These are phyloP conservation scores for Annulohypoxylon maeteangense DNA, from an alignment of 495 filamentous ascomycete genomes.

Conservation along the genomic window DNA sequence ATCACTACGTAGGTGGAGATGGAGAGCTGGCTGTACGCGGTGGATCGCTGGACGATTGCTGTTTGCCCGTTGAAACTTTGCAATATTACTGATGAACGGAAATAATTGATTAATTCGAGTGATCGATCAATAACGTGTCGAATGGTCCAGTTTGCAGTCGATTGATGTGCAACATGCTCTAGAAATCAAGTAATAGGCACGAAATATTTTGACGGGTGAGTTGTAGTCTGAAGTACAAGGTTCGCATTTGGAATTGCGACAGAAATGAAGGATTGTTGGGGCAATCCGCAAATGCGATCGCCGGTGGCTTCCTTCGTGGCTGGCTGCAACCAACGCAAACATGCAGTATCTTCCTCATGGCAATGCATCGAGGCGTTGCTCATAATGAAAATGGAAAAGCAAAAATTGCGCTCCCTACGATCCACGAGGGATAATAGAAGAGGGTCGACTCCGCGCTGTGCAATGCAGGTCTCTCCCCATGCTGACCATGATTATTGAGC, in stretches of 20 bases:
- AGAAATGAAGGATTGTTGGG: neutral
- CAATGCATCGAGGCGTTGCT: constrained; percentile 25
- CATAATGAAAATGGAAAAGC: constrained; percentile 42
- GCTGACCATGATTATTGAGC: constrained; percentile 46
- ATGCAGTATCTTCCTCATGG: neutral
- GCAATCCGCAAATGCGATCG: neutral
- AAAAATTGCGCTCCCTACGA: constrained; percentile 61
- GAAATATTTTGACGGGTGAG: too few relatives aligned
- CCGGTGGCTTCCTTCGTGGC: neutral
- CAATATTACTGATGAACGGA: neutral
- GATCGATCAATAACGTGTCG: too few relatives aligned
- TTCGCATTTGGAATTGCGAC: neutral
- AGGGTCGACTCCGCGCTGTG: constrained; percentile 77
- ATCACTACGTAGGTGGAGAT: constrained; percentile 17
- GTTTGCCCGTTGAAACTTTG: neutral
- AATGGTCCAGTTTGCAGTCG: too few relatives aligned
- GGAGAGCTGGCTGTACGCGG: neutral
- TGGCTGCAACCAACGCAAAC: neutral
- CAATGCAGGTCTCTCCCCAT: constrained; percentile 79
- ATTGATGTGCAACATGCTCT: too few relatives aligned
- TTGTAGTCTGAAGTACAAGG: too few relatives aligned
- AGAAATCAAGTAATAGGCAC: too few relatives aligned
- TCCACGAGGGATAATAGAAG: constrained; percentile 76
- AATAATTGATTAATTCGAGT: neutral
- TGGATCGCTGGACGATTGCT: neutral